These are phyloP conservation scores for Candida coquimbonensis DNA, from an alignment of 805 yeast genomes.

Conservation along the genomic window DNA sequence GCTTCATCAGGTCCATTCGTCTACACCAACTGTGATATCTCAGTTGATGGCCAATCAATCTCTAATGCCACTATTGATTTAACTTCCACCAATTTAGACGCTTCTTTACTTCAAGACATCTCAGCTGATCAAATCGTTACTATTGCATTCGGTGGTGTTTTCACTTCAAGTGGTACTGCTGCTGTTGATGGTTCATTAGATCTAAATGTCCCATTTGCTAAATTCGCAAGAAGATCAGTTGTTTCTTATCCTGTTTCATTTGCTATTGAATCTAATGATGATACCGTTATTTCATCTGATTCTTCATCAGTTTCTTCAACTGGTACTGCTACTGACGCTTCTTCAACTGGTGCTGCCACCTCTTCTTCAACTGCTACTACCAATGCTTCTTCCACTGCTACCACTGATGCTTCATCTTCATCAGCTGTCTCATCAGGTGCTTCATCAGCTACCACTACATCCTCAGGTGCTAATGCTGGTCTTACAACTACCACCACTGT, in stretches of 20 bases:
- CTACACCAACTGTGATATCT: neutral
- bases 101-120: neutral
- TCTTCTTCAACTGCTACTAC: slow-evolving; percentile 18
- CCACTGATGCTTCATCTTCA: slow-evolving; percentile 5
- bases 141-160: neutral
- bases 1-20: neutral
- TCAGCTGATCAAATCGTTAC: neutral
- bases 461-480: neutral
- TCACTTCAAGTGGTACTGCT: neutral
- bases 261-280: neutral
- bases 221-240: neutral
- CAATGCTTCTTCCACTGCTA: slow-evolving; percentile 12
- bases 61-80: neutral
- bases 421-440: neutral
- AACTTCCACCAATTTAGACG: neutral
- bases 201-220: neutral
- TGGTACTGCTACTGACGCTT: neutral
- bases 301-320: neutral
- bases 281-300: neutral
- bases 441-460: neutral
- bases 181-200: neutral
- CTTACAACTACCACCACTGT: neutral
- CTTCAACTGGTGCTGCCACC: slow-evolving; percentile 1
- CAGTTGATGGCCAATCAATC: neutral
- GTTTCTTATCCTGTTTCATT: neutral